phyloP scores from a whole-genome alignment of 1,139 yeast genomes.

The Candida buenavistaensis region DNA sequence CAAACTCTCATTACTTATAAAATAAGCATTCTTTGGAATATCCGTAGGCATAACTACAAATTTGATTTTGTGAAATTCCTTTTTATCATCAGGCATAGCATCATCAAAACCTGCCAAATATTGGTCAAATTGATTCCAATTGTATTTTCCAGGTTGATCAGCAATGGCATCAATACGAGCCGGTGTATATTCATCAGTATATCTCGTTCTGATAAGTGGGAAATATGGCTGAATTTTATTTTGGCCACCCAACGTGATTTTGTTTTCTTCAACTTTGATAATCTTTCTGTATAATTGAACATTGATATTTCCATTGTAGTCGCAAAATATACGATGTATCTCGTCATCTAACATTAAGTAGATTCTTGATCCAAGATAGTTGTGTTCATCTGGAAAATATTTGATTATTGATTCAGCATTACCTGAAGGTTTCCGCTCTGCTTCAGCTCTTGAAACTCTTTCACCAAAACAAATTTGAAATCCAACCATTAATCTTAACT shows the following conservation, averaged over 20 bases:
- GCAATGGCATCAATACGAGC: slow-evolving; percentile 59
- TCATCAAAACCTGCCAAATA: slow-evolving; percentile 87
- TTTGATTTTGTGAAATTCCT: slow-evolving; percentile 66
- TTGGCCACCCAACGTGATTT: slow-evolving; percentile 25
- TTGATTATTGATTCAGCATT: slow-evolving; percentile 44
- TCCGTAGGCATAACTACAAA: slow-evolving; percentile 82
- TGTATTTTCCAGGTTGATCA: slow-evolving; percentile 54
- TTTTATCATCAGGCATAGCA: slow-evolving; percentile 54
- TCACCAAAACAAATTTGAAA: slow-evolving; percentile 86
- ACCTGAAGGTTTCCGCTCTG: slow-evolving; percentile 60
- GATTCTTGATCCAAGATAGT: slow-evolving; percentile 57
- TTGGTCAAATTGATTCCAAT: slow-evolving; percentile 94
- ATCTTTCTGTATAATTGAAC: slow-evolving; percentile 67
- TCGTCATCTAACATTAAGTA: slow-evolving; percentile 80
- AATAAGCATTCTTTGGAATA: slow-evolving; percentile 57
- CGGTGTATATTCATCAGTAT: slow-evolving; percentile 65
- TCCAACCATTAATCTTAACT: slow-evolving; percentile 77
- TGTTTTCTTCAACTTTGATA: slow-evolving; percentile 22
- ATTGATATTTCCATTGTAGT: slow-evolving; percentile 64
- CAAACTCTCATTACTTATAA: slow-evolving; percentile 57
- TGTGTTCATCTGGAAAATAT: slow-evolving; percentile 36
- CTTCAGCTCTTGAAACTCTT: slow-evolving; percentile 63
- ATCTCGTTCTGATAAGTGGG: slow-evolving; percentile 74
- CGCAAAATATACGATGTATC: slow-evolving; percentile 79
- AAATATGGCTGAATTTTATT: slow-evolving; percentile 28